These are phyloP conservation scores for Quercus phellos DNA, from an alignment of 331 rosid genomes.

Conservation along the genomic window DNA sequence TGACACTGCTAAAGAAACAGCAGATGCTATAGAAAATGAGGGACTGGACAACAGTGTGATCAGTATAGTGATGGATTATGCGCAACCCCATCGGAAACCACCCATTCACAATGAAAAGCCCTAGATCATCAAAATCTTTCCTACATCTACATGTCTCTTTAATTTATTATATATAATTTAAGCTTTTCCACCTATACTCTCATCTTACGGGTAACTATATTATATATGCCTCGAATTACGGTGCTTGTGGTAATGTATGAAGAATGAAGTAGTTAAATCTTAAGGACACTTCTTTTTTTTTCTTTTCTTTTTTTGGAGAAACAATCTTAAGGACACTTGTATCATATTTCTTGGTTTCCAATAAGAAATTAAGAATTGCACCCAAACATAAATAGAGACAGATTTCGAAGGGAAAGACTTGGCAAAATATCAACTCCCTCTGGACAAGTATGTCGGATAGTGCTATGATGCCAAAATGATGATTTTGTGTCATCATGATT, in stretches of 20 bases:
- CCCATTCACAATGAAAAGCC: conserved; percentile 81
- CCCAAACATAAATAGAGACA: not conserved
- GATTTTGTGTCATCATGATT: not conserved
- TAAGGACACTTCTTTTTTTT: no score
- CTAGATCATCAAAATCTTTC: conserved; percentile 14
- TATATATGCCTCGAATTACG: not conserved
- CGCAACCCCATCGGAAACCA: conserved; percentile 85
- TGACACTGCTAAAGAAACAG: conserved; percentile 32
- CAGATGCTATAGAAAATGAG: conserved; percentile 30
- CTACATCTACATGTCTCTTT: not conserved
- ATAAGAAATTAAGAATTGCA: not conserved
- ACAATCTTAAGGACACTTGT: not conserved
- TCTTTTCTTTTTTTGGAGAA: no score
- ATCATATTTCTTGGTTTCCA: not conserved
- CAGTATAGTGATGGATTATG: conserved; percentile 64
- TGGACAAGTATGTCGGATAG: not conserved
- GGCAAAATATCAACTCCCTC: not conserved
- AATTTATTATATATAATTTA: not conserved
- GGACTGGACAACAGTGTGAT: conserved; percentile 36
- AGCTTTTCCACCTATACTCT: not conserved
- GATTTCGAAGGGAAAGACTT: no score
- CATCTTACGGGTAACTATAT: not conserved
- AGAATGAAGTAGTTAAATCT: not conserved
- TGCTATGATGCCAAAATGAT: not conserved
- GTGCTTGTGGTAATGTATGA: not conserved